Percentiles rank a stretch among this genome's conserved stretches.
Conservation (phyloP, 2,329 filamentous ascomycete species). For the Saccharata proteae region DNA sequence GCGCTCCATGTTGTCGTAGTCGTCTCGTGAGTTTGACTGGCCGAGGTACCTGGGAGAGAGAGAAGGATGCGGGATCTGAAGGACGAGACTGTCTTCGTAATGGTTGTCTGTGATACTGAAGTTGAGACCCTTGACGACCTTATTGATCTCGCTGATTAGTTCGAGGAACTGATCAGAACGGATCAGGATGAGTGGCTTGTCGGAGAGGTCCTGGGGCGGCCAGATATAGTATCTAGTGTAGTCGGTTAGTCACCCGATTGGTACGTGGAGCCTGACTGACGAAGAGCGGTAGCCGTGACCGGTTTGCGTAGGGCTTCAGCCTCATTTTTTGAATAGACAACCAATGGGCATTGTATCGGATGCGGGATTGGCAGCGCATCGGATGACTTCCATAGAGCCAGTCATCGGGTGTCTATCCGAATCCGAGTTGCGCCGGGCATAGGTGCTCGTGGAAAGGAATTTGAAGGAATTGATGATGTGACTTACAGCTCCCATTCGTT, state of each 20-base stretch:
- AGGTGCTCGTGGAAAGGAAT: not conserved
- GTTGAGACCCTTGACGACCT: conserved; percentile 35
- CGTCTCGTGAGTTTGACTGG: conserved; percentile 36
- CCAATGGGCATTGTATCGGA: too few relatives aligned
- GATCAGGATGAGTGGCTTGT: conserved; percentile 53
- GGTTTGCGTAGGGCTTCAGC: too few relatives aligned
- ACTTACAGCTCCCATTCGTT: conserved; percentile 68
- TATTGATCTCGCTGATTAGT: conserved; percentile 55
- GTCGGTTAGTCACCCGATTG: too few relatives aligned
- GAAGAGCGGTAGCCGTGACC: too few relatives aligned
- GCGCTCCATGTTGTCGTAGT: conserved; percentile 26
- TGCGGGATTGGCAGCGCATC: too few relatives aligned
- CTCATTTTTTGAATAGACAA: too few relatives aligned
- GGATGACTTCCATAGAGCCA: too few relatives aligned
- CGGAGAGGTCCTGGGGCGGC: conserved; percentile 30
- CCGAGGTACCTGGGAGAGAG: conserved; percentile 59
- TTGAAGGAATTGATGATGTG: not conserved
- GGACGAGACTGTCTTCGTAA: conserved; percentile 43
- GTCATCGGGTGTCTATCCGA: too few relatives aligned
- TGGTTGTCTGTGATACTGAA: conserved; percentile 47
- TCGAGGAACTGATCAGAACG: conserved; percentile 51
- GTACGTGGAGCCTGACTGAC: not conserved
- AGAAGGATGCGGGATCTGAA: conserved; percentile 50
- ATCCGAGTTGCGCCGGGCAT: too few relatives aligned
- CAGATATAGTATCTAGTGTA: conserved; percentile 64